Base-by-base conservation (phyloP, 176 grass and related monocot genomes). In the Poa pratensis region DNA sequence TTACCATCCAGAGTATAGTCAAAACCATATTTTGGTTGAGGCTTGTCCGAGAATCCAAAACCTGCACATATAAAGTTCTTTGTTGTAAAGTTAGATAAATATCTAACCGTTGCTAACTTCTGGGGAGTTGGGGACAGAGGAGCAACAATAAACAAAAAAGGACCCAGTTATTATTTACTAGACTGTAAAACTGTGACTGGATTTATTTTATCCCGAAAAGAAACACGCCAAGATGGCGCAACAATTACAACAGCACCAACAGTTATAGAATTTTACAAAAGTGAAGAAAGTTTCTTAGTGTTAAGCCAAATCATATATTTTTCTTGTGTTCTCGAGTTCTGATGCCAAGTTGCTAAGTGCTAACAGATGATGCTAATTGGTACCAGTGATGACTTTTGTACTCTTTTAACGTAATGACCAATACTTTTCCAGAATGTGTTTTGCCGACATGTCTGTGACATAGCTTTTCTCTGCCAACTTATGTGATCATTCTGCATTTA, bases 41-140 rank as follows among this genome's bases (percentile, higher is more conserved):
- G 96, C 87, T 98, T 98, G 80, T 98, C 96, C 50, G 96, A 98
- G 90, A 98, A 98, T 61, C 96, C 96, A 94, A 98, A 98, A 54
- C 96, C 96, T 98, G 96, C 37, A 85, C 49, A 87, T 2, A 77
- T 35, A 89, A 80, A 79, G 40, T 73, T 61, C 5, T 40, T 53
- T 15, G 2, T 27, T 58, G 69, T 72, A 13, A 79, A 57, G 9
- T 80, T 77, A 83, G 50, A 88, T 39, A 69, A 57, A 69, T 72
- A 85, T 53, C 13, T 73, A 14, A 57, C 27, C 39, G 50, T 27
- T 34, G 0, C 50, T 61, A 48, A 76, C 4, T 43, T 50, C 37
- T 37, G 5, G 27, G 28, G 28, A 30, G 28, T 30, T 30, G 28
- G 28, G 19, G 43, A 45, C 34, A 54, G 11, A 78, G 55, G 30